Base-by-base conservation (phyloP, 2,329 filamentous ascomycete species). In the Zarea fungicola region DNA sequence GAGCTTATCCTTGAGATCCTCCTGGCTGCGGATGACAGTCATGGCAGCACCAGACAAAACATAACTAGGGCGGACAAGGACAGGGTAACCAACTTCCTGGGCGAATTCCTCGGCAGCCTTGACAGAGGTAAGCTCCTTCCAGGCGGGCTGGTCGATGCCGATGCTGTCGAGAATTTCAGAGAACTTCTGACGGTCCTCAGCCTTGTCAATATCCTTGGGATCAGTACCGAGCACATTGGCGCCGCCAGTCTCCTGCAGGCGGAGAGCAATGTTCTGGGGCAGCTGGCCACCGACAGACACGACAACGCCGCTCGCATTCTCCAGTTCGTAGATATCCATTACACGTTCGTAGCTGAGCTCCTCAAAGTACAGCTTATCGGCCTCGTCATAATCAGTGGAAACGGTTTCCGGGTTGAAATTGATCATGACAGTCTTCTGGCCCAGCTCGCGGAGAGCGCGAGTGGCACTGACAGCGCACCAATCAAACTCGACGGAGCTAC, bases 281-380 rank as follows among this genome's bases (percentile, higher is more conserved):
- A 97, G 80, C 71, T 99, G 93, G 36, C 93, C 93, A 63, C 93
- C 93, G 10, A 97, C 90, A 51, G 90, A 96, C 7, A 97, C 92
- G 4, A 97, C 91, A 22, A 97, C 89, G 59, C 91, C 92, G 47
- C 77, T 82, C 6, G 91, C 84, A 51, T 75, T 75, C 70, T 97
- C 93, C 14, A 97, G 80, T 68, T 97, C 93, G 66, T 96, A 96
- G 56, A 97, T 97, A 67, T 99, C 93, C 89, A 97, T 95, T 9
- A 97, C 92, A 64, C 92, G 85, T 73, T 97, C 93, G 65, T 96
- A 97, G 68, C 86, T 93, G 48, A 97, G 72, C 70, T 99, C 93
- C 60, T 97, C 93, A 56, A 99, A 99, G 72, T 97, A 99, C 5
- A 99, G 80, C 61, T 84, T 89, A 60, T 97, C 92, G 8, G 90